Base-by-base conservation (phyloP, 768 basidiomycete species). In the Heimioporus sp. region DNA sequence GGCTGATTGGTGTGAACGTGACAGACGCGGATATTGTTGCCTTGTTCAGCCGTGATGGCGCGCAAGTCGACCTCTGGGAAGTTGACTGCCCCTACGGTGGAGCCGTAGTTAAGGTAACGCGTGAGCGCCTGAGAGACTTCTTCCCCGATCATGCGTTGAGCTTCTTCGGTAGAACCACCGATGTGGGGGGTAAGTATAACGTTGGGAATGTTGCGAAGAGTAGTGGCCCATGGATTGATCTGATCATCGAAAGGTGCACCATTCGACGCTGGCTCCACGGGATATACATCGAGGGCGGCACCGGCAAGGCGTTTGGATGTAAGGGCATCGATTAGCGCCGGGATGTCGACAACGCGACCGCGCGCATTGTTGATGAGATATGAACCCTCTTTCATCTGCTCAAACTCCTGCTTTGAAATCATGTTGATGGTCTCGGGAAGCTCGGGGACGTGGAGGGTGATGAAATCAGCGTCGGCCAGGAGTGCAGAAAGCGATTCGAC, bases 301-400 rank as follows among this genome's bases (percentile, higher is more conserved):
- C 57, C 97, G 86, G 44, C 94, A 47, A 99, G 79, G 60, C 92
- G 92, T 35, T 86, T 86, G n/a, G 86, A 85, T 68, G 88, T 79
- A 56, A 98, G 75, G 2, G 92, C 83, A 17, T 78, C 76, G 58
- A 95, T 79, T 56, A 99, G 79, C 2, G 92, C 93, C 21, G 92
- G 91, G 59, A 99, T 91, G 68, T 99, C 94, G 57, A 98, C 90
- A 43, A 98, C 95, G 58, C 79, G 85, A 45, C 97, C 97, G 54
- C 97, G 91, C 6, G 97, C 91, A 68, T 99, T 98, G 78, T 99
- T 99, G 72, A 99, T 89, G 57, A 99, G 82, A 73, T 97, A 99
- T 0, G 96, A 71, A 39, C 96, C 95, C 64, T 84, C 78, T 75
- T 98, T 98, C 96, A 98, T 98, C 68, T 83, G 76, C n/a, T 79